Percentiles rank a stretch among this genome's conserved stretches.
Evolutionary conservation across 768 basidiomycete genomes (phyloP).

Genomic region (Trametes cingulata): DNA sequence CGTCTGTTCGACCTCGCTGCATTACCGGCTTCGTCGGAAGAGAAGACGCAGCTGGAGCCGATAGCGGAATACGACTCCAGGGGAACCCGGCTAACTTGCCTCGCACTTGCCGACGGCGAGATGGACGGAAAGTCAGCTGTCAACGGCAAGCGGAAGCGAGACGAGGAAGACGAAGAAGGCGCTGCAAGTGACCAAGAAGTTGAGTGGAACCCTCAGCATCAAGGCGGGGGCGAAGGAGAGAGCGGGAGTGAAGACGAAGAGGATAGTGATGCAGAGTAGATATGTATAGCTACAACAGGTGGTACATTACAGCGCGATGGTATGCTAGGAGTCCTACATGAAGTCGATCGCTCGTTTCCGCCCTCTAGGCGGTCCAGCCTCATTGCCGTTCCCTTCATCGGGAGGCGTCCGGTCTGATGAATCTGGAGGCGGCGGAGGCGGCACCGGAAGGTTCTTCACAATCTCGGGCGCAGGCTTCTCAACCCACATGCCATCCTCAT

Average conservation of each 20-base stretch:
- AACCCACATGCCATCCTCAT: slow-evolving; percentile 65
- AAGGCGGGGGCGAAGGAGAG: slow-evolving; percentile 26
- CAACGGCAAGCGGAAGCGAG: slow-evolving; percentile 41
- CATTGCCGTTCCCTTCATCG: neutral
- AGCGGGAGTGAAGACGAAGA: slow-evolving; percentile 30
- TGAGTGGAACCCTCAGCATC: slow-evolving; percentile 30
- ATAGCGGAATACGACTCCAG: slow-evolving; percentile 78
- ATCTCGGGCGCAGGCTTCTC: slow-evolving; percentile 60
- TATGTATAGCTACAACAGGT: slow-evolving; percentile 18
- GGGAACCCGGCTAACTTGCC: slow-evolving; percentile 81
- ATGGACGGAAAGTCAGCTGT: slow-evolving; percentile 20
- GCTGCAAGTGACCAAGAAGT: slow-evolving; percentile 37
- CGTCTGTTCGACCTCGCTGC: slow-evolving; percentile 70
- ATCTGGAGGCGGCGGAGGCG: neutral
- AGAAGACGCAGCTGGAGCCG: slow-evolving; percentile 46
- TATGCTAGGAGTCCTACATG: slow-evolving; percentile 22
- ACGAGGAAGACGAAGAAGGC: slow-evolving; percentile 36
- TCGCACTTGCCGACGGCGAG: slow-evolving; percentile 56
- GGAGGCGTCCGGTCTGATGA: neutral
- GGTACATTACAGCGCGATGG: slow-evolving; percentile 3
- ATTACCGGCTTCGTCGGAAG: slow-evolving; percentile 38
- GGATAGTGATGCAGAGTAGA: slow-evolving; percentile 35
- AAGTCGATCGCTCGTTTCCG: slow-evolving; percentile 29
- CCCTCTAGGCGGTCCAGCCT: slow-evolving; percentile 17
- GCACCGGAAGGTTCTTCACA: slow-evolving; percentile 41